Evolutionary conservation across 129 eudicot genomes (phyloP), one percentile per base, ranked within the genome.

Genomic region (Flaveria robusta): DNA sequence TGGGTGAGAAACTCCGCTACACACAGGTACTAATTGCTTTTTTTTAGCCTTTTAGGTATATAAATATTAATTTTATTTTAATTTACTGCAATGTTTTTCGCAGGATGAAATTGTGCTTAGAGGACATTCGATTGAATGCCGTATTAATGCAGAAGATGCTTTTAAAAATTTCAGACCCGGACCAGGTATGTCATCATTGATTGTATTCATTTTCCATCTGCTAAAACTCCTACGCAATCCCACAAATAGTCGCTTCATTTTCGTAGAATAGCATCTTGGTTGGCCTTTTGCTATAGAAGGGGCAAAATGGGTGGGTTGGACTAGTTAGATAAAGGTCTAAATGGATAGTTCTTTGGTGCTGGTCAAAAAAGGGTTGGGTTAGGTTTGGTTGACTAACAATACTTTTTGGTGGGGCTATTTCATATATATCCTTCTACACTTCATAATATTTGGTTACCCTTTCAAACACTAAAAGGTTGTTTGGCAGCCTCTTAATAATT

Each of bases 121-220:
- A 74, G 98, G 98, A 75, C 98, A 93, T 78, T 90, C 98, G 37
- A 93, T 93, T 77, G 98, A 93, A 74, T 93, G 98, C 71, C 98
- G 98, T 68, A 93, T 93, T 18, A 93, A 93, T 67, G 98, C 98
- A 26, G 98, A 93, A 86, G 98, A 93, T 81, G 98, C 98, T 71
- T 90, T 93, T 84, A 93, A 93, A 69, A 91, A 91, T 54, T 93
- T 93, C 86, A 88, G 98, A 77, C 98, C 97, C 76, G 97, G 98
- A 49, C 98, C 98, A 87, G 98, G 98, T 91, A 70, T 51, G 75
- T 42, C 47, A 70, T 59, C 67, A 27, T 68, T 73, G 69, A 22
- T 34, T 81, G 4, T 47, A 42, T 19, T 20, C 54, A 5, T 23
- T 16, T 55, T 16, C 22, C 52, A 27, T 46, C 51, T 47, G 45